Base-by-base conservation (phyloP, 73 alveolate species). In the Paramecium pentaurelia region DNA sequence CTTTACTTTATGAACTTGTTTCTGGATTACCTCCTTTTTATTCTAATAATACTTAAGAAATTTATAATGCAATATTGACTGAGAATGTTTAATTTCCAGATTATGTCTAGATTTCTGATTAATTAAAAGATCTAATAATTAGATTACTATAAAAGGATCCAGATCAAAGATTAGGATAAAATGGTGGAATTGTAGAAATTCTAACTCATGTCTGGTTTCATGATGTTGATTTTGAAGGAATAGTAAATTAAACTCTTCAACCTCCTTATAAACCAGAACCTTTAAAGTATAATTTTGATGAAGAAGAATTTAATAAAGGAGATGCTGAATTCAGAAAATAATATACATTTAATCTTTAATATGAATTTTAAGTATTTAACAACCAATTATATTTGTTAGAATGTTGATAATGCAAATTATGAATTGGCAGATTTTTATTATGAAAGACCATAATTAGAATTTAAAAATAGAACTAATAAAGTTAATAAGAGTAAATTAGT, bases 111-210 rank as follows among this genome's bases (percentile, higher is more conserved):
- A 92, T 97, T 16, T 77, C 95, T 12, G 70, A 58, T 8, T 70
- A 86, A 27, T 93, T 96, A 5, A 95, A 95, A 20, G 93, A 89
- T 38, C 91, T 97, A 73, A 86, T 97, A 42, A 92, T 85, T 59
- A 94, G 93, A 8, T 86, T 97, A 44, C 86, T 97, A 9, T 87
- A 86, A 36, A 97, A 97, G 88, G 97, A 97, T 54, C 99, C 99
- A 5, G 47, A 38, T 60, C 73, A 93, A 88, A 96, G 99, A 93
- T 51, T 97, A 84, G 99, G 99, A 28, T 80, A 95, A 30, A 71
- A 68, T 42, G 71, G 64, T 6, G 96, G 96, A 0, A 77, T 92
- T 22, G 85, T 60, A 12, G 95, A 93, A 54, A 92, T 93, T 32
- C 37, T 89, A 51, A 92, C 92, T 38, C 95, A 89, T 54, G 73